These are phyloP conservation scores for Vanrija pseudolonga DNA, from an alignment of 1,284 basidiomycete species.

Conservation along the genomic window DNA sequence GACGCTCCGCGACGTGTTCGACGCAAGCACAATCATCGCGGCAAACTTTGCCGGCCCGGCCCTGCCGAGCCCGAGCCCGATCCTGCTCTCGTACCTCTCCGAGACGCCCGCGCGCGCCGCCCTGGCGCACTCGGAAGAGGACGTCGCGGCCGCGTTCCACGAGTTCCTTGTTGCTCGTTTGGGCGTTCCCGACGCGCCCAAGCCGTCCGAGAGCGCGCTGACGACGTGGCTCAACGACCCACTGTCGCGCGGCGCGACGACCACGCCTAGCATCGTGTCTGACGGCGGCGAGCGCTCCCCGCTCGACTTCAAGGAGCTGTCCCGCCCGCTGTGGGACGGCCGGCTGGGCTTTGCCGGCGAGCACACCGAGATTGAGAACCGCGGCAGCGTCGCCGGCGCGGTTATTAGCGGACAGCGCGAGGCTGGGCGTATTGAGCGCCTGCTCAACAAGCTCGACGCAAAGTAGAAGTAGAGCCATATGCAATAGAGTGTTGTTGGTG, in stretches of 20 bases:
- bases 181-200: neutral
- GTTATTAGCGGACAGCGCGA: conserved; percentile 51
- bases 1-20: conserved; percentile 32
- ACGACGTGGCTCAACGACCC: conserved; percentile 53
- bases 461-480: neutral
- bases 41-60: conserved; percentile 43
- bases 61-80: conserved; percentile 38
- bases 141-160: conserved; percentile 45
- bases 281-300: conserved; percentile 46
- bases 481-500: too few relatives aligned
- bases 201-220: conserved; percentile 29
- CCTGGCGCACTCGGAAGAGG: conserved; percentile 21
- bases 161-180: conserved; percentile 44
- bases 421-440: conserved; percentile 43
- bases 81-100: conserved; percentile 51
- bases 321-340: conserved; percentile 50
- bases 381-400: conserved; percentile 52
- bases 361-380: conserved; percentile 53
- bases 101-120: conserved; percentile 40
- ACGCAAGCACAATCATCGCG: conserved; percentile 43
- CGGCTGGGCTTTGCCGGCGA: conserved; percentile 55
- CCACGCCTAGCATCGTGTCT: conserved; percentile 50
- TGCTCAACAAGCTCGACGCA: conserved; percentile 17
- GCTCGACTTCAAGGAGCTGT: conserved; percentile 52
- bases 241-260: conserved; percentile 53